phyloP scores from a whole-genome alignment of 805 yeast genomes.

The Pichia paraexigua region DNA sequence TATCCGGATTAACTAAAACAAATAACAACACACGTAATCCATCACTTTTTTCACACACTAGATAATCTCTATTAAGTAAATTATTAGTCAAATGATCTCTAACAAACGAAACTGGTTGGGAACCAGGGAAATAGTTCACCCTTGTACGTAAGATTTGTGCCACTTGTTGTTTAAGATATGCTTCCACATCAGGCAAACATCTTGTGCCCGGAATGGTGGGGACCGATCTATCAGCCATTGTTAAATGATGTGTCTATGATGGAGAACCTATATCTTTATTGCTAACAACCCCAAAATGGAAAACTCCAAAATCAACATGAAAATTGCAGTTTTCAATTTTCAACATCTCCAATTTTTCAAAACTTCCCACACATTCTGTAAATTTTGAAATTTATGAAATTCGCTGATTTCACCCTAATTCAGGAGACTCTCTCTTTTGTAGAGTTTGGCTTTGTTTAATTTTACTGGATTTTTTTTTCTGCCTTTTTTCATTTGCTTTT shows the following conservation, averaged over 20 bases:
- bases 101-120: conserved; percentile 91
- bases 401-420: neutral
- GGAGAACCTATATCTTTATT: too few relatives aligned
- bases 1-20: conserved; percentile 49
- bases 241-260: too few relatives aligned
- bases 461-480: neutral
- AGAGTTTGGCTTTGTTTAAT: neutral
- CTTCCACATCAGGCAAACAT: conserved; percentile 65
- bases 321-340: neutral
- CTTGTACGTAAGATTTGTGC: conserved; percentile 53
- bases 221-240: conserved; percentile 38
- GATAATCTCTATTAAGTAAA: conserved; percentile 65
- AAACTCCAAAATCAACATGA: neutral
- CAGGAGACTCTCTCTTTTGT: neutral
- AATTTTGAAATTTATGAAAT: neutral
- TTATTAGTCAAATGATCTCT: conserved; percentile 59
- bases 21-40: conserved; percentile 82
- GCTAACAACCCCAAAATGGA: neutral
- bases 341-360: neutral
- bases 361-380: neutral
- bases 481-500: neutral
- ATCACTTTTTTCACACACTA: conserved; percentile 93
- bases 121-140: conserved; percentile 67
- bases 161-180: conserved; percentile 59
- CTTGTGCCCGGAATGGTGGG: conserved; percentile 83